Evolutionary conservation across 2,329 filamentous ascomycete species (phyloP).

Genomic region (Annulohypoxylon truncatum): DNA sequence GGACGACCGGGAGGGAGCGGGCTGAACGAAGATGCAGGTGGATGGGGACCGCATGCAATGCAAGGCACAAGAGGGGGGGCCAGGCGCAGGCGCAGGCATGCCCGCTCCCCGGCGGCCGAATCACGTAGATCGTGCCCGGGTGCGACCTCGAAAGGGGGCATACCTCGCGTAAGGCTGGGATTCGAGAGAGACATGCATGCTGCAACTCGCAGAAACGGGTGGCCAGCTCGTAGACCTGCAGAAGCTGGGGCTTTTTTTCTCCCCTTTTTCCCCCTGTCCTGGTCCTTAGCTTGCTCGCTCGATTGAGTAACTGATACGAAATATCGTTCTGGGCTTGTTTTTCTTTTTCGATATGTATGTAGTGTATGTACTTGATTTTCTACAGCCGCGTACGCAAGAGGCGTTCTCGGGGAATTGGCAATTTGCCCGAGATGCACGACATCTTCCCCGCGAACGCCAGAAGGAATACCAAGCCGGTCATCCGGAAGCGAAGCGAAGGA

Average conservation of each 20-base stretch:
- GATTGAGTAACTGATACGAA: slow-evolving; percentile 29
- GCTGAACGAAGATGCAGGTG: not conserved
- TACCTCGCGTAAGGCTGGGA: slow-evolving; percentile 5
- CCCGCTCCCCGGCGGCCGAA: slow-evolving; percentile 5
- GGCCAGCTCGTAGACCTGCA: slow-evolving; percentile 3
- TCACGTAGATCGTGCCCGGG: slow-evolving; percentile 2
- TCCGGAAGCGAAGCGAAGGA: not conserved
- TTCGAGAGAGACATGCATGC: slow-evolving; percentile 3
- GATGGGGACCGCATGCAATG: slow-evolving; percentile 18
- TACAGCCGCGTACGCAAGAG: not conserved
- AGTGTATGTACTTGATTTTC: not conserved
- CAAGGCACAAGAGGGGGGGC: slow-evolving; percentile 26
- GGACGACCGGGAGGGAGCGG: slow-evolving; percentile 13
- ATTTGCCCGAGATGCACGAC: not conserved
- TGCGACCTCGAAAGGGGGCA: not conserved
- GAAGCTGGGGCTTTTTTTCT: not conserved
- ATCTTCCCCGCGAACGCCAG: slow-evolving; percentile 1
- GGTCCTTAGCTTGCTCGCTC: slow-evolving; percentile 14
- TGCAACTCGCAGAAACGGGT: slow-evolving; percentile 10
- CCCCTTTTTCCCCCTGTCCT: not conserved
- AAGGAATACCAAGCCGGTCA: not conserved
- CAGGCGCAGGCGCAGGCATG: not conserved
- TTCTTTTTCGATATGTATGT: not conserved
- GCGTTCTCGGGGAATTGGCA: not conserved
- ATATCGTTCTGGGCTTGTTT: not conserved